These are phyloP conservation scores for Psilocybe cyanescens DNA, from an alignment of 768 basidiomycete genomes.

Conservation along the genomic window DNA sequence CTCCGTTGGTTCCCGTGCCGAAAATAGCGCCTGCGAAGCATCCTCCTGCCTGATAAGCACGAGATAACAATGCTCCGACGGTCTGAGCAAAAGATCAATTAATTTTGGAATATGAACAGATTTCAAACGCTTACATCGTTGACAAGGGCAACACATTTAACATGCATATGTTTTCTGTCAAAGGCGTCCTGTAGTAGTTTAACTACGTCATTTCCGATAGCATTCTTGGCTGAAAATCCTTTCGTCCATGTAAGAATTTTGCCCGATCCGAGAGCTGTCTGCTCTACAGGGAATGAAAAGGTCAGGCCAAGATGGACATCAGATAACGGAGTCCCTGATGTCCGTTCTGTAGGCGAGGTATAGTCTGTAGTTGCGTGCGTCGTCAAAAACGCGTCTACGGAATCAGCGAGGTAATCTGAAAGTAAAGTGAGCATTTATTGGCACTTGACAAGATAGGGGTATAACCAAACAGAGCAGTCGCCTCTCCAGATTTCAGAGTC, in stretches of 20 bases:
- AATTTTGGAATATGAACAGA: background rate
- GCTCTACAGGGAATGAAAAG: conserved; percentile 97
- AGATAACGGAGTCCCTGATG: conserved; percentile 16
- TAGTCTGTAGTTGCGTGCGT: conserved; percentile 51
- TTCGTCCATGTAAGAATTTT: conserved; percentile 96
- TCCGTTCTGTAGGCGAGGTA: conserved; percentile 26
- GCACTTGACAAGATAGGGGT: background rate
- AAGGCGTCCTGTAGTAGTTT: conserved; percentile 91
- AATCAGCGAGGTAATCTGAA: conserved; percentile 95
- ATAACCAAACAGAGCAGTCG: conserved; percentile 81
- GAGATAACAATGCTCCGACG: conserved; percentile 91
- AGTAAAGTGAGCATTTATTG: background rate
- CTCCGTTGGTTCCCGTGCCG: conserved; percentile 98
- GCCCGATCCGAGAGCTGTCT: conserved; percentile 89
- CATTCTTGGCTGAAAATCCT: conserved; percentile 92
- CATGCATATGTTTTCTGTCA: conserved; percentile 89
- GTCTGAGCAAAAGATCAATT: conserved; percentile 55
- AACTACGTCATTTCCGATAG: conserved; percentile 88
- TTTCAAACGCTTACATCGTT: conserved; percentile 73
- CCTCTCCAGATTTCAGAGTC: conserved; percentile 91
- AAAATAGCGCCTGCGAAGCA: conserved; percentile 92
- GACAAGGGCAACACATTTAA: conserved; percentile 89
- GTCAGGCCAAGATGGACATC: conserved; percentile 82
- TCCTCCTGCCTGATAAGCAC: conserved; percentile 92
- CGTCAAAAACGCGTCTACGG: conserved; percentile 94